These are phyloP conservation scores for Durotheca rogersii DNA, from an alignment of 495 filamentous ascomycete genomes.

Conservation along the genomic window DNA sequence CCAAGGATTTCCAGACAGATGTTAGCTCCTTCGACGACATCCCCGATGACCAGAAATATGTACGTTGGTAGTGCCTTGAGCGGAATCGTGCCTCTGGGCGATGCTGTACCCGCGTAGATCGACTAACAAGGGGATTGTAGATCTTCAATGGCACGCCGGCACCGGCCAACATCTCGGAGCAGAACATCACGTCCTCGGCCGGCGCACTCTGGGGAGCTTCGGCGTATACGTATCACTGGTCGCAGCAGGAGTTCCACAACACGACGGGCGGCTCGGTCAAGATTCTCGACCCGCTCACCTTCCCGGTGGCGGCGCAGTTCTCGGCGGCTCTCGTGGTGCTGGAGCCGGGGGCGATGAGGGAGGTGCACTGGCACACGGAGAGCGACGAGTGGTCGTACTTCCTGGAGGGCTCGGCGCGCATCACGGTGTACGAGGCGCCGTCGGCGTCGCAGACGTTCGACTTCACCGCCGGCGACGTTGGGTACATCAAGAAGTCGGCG, in stretches of 20 bases:
- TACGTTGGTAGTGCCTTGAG: too few species aligned
- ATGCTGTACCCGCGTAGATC: too few species aligned
- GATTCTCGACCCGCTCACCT: constrained; percentile 63
- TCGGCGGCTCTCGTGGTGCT: constrained; percentile 65
- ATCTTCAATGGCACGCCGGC: constrained; percentile 69
- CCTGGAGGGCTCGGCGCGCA: constrained; percentile 63
- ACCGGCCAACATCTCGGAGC: constrained; percentile 58
- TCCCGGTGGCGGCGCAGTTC: constrained; percentile 61
- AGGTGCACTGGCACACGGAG: constrained; percentile 78
- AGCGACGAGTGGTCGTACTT: constrained; percentile 81
- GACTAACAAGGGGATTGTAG: constrained; percentile 9
- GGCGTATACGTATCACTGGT: constrained; percentile 69
- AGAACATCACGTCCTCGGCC: constrained; percentile 61
- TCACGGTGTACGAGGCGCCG: constrained; percentile 64
- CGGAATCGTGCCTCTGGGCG: too few species aligned
- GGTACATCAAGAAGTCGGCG: constrained; percentile 63
- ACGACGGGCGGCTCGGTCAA: constrained; percentile 66
- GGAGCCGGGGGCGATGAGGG: constrained; percentile 69
- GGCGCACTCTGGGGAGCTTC: constrained; percentile 53
- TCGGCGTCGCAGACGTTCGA: constrained; percentile 67
- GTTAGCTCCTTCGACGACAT: constrained; percentile 58
- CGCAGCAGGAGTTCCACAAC: constrained; percentile 57
- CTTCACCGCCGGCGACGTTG: constrained; percentile 71
- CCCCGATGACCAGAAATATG: constrained; percentile 60
- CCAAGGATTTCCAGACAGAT: constrained; percentile 61